Evolutionary conservation across 176 grass and related monocot genomes (phyloP).

Genomic region (Tuctoria greenei): DNA sequence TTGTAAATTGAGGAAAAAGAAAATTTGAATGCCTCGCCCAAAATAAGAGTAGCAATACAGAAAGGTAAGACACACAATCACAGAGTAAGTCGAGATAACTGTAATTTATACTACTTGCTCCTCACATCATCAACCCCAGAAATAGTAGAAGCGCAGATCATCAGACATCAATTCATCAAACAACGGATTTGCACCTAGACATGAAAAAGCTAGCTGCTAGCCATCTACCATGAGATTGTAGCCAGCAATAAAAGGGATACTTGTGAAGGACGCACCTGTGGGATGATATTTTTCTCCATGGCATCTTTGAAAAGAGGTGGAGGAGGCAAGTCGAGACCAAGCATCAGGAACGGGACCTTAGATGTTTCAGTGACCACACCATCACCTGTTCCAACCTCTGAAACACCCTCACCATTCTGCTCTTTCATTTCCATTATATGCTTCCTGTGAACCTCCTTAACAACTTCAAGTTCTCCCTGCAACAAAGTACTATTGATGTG

Average conservation of each 20-base stretch:
- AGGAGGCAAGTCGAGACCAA: constrained; percentile 91
- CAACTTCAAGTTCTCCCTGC: constrained; percentile 95
- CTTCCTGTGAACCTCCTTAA: constrained; percentile 78
- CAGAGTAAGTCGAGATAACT: background rate
- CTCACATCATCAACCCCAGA: background rate
- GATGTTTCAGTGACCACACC: constrained; percentile 69
- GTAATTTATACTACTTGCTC: background rate
- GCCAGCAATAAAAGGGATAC: background rate
- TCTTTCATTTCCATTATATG: constrained; percentile 59
- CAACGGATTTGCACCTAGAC: background rate
- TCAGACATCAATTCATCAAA: background rate
- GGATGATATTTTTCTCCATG: constrained; percentile 99
- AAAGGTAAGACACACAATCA: no score
- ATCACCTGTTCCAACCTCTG: constrained; percentile 43
- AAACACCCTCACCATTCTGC: constrained; percentile 47
- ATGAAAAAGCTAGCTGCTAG: constrained; percentile 3
- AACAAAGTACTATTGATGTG: constrained; percentile 18
- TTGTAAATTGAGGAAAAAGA: constrained; percentile 10
- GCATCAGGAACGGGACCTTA: constrained; percentile 86
- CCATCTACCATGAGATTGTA: background rate
- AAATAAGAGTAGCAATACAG: no score
- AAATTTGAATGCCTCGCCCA: background rate
- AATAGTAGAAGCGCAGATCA: background rate
- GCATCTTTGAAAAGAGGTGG: constrained; percentile 98
- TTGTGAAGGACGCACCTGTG: constrained; percentile 63